These are phyloP conservation scores for Cryptosporidium felis DNA, from an alignment of 169 alveolate genomes.

Conservation along the genomic window DNA sequence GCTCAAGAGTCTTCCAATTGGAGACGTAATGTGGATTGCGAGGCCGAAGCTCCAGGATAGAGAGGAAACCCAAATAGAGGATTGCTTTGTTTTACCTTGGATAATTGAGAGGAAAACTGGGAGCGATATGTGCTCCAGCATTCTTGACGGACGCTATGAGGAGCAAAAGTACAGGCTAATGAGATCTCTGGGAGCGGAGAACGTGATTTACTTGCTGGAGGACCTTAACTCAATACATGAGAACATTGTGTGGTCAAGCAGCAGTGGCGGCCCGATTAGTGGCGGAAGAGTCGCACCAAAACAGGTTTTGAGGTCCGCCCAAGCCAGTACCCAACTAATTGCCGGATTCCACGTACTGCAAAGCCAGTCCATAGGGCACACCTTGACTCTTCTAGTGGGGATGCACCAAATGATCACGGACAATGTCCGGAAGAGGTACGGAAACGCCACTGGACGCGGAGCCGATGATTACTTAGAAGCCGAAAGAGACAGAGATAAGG, in stretches of 20 bases:
- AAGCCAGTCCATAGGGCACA: constrained; percentile 77
- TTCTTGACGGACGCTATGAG: constrained; percentile 84
- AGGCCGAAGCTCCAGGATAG: constrained; percentile 39
- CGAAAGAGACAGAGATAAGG: not conserved
- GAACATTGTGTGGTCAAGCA: constrained; percentile 50
- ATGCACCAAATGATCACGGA: constrained; percentile 67
- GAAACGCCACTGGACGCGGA: not conserved
- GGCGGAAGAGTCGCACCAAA: constrained; percentile 76
- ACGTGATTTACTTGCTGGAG: constrained; percentile 81
- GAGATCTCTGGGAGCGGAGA: constrained; percentile 79
- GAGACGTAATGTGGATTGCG: constrained; percentile 66
- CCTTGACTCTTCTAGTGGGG: constrained; percentile 74
- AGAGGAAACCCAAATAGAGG: constrained; percentile 72
- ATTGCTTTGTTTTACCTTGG: constrained; percentile 82
- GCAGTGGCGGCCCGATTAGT: constrained; percentile 68
- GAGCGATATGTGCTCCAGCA: constrained; percentile 82
- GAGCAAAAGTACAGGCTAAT: constrained; percentile 84
- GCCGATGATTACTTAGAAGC: constrained; percentile 8
- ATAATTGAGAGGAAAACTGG: constrained; percentile 84
- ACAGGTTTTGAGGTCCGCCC: constrained; percentile 71
- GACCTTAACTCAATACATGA: constrained; percentile 68
- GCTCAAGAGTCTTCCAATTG: constrained; percentile 50
- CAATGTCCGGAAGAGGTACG: constrained; percentile 20
- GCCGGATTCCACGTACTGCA: constrained; percentile 75
- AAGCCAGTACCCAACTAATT: constrained; percentile 75